phyloP scores from a whole-genome alignment of 495 filamentous ascomycete species.

The Saxispiralis lemnorum region DNA sequence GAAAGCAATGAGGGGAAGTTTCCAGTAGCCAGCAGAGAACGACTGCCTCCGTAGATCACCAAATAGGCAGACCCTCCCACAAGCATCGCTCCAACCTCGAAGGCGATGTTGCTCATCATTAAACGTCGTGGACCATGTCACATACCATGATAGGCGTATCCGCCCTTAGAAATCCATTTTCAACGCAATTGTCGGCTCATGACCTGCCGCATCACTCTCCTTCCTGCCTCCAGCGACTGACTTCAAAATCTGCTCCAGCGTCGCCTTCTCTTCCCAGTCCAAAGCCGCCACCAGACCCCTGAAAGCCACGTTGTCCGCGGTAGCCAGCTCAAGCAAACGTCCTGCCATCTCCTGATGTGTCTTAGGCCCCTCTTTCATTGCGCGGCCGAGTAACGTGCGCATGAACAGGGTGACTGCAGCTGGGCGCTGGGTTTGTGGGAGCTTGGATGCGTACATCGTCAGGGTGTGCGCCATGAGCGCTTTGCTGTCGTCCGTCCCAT shows the following conservation, averaged over 20 bases:
- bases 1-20: too few relatives aligned
- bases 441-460: slow-evolving; percentile 43
- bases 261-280: slow-evolving; percentile 51
- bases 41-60: too few relatives aligned
- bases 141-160: neutral
- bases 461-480: slow-evolving; percentile 53
- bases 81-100: neutral
- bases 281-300: slow-evolving; percentile 55
- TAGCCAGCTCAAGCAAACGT: slow-evolving; percentile 65
- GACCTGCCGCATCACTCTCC: slow-evolving; percentile 23
- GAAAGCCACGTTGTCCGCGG: slow-evolving; percentile 53
- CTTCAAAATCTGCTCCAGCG: slow-evolving; percentile 59
- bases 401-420: slow-evolving; percentile 56
- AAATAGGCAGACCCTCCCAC: too few relatives aligned
- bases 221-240: slow-evolving; percentile 32
- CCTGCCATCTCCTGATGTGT: slow-evolving; percentile 53
- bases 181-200: slow-evolving; percentile 72
- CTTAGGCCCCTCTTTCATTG: slow-evolving; percentile 31
- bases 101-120: neutral
- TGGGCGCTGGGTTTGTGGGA: slow-evolving; percentile 33
- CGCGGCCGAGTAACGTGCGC: slow-evolving; percentile 61
- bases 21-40: too few relatives aligned
- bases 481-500: slow-evolving; percentile 58
- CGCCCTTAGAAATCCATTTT: slow-evolving; percentile 63
- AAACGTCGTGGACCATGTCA: neutral